Conservation (phyloP, 306 rosid genomes). For the Myrica gale region DNA sequence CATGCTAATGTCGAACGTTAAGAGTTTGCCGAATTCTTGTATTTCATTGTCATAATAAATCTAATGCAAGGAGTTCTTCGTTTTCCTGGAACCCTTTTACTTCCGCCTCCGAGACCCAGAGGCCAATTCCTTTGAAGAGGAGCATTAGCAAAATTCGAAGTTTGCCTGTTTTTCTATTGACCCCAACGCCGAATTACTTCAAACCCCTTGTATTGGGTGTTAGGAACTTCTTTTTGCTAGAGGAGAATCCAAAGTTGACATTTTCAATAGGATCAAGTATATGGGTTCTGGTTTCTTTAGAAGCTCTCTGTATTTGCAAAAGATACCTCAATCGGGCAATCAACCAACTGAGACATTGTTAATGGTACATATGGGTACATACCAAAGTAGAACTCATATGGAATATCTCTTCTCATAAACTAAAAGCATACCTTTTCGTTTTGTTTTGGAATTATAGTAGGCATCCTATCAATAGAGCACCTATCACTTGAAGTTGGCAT, state of each 20-base stretch:
- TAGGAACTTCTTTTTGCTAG: neutral
- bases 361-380: neutral
- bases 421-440: neutral
- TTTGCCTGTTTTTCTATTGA: neutral
- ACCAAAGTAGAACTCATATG: neutral
- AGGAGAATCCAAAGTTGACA: neutral
- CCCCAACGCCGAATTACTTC: neutral
- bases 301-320: constrained; percentile 1
- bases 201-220: neutral
- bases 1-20: neutral
- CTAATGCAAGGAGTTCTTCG: neutral
- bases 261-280: neutral
- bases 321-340: neutral
- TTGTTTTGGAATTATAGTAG: neutral
- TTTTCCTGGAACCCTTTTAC: neutral
- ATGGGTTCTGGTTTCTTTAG: constrained; percentile 4
- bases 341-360: neutral
- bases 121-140: neutral
- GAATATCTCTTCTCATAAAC: neutral
- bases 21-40: neutral
- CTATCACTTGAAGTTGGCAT: neutral
- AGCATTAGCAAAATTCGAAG: neutral
- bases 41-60: neutral
- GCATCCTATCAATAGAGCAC: neutral
- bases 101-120: constrained; percentile 1